A percentile compares a stretch with the other conserved stretches of the same genome.
Conservation (phyloP, 768 basidiomycete species). For the Boletus rubroflammeus region DNA sequence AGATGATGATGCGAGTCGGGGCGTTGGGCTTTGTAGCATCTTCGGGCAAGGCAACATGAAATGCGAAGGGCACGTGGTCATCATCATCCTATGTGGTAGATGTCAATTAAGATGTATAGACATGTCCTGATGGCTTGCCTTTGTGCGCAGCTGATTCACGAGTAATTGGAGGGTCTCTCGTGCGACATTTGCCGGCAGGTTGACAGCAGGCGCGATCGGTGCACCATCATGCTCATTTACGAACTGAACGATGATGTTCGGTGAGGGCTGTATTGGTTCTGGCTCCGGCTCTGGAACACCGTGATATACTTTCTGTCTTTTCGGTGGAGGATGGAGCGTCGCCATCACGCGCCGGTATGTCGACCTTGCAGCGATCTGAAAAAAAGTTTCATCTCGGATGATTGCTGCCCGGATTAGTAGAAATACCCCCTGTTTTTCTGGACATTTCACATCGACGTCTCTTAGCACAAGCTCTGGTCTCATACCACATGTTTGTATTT, state of each 20-base stretch:
- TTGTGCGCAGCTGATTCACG: conserved; percentile 80
- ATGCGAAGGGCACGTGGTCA: conserved; percentile 89
- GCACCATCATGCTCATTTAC: conserved; percentile 83
- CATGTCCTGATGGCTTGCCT: conserved; percentile 44
- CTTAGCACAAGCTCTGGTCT: background rate
- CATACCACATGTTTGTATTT: background rate
- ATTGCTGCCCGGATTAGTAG: conserved; percentile 4
- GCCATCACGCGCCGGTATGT: conserved; percentile 52
- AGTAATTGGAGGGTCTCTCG: conserved; percentile 81
- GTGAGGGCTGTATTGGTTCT: conserved; percentile 44
- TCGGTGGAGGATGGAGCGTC: conserved; percentile 81
- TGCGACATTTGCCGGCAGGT: conserved; percentile 81
- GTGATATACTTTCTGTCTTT: conserved; percentile 80
- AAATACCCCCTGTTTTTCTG: conserved; percentile 16
- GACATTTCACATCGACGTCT: background rate
- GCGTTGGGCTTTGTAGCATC: conserved; percentile 44
- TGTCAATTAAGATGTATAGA: conserved; percentile 8
- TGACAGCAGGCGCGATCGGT: conserved; percentile 82
- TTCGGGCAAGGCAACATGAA: conserved; percentile 76
- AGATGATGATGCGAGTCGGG: conserved; percentile 77
- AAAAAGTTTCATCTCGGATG: background rate
- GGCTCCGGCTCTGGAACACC: conserved; percentile 63
- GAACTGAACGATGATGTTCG: conserved; percentile 87
- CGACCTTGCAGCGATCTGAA: background rate
- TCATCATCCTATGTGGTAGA: conserved; percentile 45